Evolutionary conservation across 495 filamentous ascomycete species (phyloP).

Genomic region (Aspergillus cristatus): DNA sequence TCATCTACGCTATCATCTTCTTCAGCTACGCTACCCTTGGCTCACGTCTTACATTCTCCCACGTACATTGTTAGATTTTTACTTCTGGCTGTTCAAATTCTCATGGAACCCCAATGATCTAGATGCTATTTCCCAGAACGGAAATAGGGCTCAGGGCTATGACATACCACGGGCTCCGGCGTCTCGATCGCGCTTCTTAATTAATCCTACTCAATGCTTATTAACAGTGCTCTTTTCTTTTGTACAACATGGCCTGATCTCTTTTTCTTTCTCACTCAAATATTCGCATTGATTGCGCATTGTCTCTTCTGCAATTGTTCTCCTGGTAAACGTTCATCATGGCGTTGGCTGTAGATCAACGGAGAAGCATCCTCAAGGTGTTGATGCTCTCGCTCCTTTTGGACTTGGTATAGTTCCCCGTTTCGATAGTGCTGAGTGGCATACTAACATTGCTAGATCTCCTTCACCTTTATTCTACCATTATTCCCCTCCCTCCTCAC

Average conservation of each 20-base stretch:
- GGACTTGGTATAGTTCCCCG: conserved; percentile 46
- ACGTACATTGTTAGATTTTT: no score
- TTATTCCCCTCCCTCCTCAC: conserved; percentile 89
- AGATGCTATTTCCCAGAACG: neutral
- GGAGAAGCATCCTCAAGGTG: conserved; percentile 79
- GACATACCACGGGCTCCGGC: conserved; percentile 4
- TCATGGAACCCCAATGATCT: no score
- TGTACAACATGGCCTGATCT: conserved; percentile 4
- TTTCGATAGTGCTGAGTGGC: neutral
- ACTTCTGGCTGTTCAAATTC: no score
- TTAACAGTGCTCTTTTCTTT: neutral
- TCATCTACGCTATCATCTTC: no score
- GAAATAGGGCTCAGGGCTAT: conserved; percentile 8
- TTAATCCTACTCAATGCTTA: neutral
- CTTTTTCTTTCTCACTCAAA: conserved; percentile 2
- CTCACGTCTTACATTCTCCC: no score
- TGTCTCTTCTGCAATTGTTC: conserved; percentile 5
- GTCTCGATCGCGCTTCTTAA: neutral
- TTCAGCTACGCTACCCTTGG: no score
- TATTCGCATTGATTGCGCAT: conserved; percentile 2
- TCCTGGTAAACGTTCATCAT: conserved; percentile 17
- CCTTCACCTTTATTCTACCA: conserved; percentile 95
- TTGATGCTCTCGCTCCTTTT: conserved; percentile 62
- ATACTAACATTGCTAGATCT: conserved; percentile 44
- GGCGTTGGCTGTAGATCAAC: conserved; percentile 34